Percentiles rank a stretch among this genome's conserved stretches.
These are phyloP conservation scores for Spergularia bocconei DNA, from an alignment of 148 eudicot genomes.

Conservation along the genomic window DNA sequence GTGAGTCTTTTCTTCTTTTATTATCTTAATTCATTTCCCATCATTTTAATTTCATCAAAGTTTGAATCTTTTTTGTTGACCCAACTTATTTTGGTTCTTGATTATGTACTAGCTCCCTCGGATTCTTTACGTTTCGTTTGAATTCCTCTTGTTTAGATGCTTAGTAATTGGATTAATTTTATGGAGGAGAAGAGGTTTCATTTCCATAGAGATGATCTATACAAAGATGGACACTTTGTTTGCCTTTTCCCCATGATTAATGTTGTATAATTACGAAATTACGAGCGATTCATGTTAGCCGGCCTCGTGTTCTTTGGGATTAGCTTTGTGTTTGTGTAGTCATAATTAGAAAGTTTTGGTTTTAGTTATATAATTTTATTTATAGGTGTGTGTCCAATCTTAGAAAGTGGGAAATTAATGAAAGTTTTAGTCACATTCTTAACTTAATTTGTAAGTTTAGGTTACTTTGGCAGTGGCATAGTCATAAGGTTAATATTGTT, in stretches of 20 bases:
- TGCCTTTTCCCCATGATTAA: neutral
- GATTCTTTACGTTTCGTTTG: neutral
- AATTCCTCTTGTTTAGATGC: neutral
- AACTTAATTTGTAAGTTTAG: constrained; percentile 7
- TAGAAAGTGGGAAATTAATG: neutral
- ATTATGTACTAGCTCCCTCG: no score
- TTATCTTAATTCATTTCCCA: neutral
- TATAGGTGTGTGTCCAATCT: neutral
- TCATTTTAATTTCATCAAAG: constrained; percentile 1
- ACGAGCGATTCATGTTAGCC: neutral
- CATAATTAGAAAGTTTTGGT: neutral
- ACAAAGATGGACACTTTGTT: constrained; percentile 6
- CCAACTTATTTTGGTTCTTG: neutral
- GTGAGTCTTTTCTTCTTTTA: constrained; percentile 37
- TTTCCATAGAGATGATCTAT: neutral
- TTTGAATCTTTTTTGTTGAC: constrained; percentile 7
- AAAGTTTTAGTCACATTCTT: neutral
- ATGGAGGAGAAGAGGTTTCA: neutral
- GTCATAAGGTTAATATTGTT: neutral
- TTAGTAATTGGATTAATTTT: neutral
- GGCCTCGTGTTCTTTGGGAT: neutral
- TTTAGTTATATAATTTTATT: no score
- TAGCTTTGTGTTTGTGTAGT: neutral
- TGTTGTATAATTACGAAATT: neutral
- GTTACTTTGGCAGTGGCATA: constrained; percentile 13